These are phyloP conservation scores for Volutella citrinella DNA, from an alignment of 2,329 filamentous ascomycete genomes.

Conservation along the genomic window DNA sequence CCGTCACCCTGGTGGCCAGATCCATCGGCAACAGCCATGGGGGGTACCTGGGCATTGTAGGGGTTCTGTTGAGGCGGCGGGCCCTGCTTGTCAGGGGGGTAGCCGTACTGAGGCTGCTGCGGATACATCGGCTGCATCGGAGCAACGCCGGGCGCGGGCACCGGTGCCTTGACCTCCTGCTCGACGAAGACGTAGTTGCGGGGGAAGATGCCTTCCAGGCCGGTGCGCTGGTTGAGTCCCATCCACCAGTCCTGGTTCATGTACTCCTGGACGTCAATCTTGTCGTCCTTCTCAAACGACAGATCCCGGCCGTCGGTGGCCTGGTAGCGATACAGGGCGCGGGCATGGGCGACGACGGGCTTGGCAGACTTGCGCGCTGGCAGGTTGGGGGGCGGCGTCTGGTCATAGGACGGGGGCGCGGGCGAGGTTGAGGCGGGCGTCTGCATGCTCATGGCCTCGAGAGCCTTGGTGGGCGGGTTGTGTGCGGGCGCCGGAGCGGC, in stretches of 20 bases:
- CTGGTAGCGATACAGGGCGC: slow-evolving; percentile 80
- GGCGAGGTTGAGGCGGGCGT: slow-evolving; percentile 28
- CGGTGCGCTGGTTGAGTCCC: slow-evolving; percentile 80
- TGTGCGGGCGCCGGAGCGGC: slow-evolving; percentile 24
- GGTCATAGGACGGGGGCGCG: slow-evolving; percentile 50
- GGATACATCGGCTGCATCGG: too few relatives aligned
- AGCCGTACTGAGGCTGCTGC: slow-evolving; percentile 37
- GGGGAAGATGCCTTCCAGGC: slow-evolving; percentile 91
- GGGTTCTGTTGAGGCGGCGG: slow-evolving; percentile 54
- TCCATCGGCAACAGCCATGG: slow-evolving; percentile 67
- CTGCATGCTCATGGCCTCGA: slow-evolving; percentile 40
- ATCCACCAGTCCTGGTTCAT: slow-evolving; percentile 99
- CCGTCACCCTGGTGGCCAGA: slow-evolving; percentile 29
- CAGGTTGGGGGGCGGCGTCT: slow-evolving; percentile 42
- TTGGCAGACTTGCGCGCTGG: slow-evolving; percentile 41
- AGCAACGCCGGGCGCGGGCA: slow-evolving; percentile 22
- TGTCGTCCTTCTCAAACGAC: slow-evolving; percentile 76
- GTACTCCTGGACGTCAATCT: slow-evolving; percentile 78
- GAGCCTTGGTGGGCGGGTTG: slow-evolving; percentile 33
- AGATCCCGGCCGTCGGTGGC: slow-evolving; percentile 79
- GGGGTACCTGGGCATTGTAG: slow-evolving; percentile 69
- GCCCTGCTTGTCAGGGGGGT: slow-evolving; percentile 36
- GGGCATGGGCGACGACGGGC: slow-evolving; percentile 68
- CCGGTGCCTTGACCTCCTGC: slow-evolving; percentile 50
- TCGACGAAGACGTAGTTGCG: slow-evolving; percentile 80